Evolutionary conservation across 2,329 filamentous ascomycete species (phyloP).

Genomic region (Phialophora verrucosa): DNA sequence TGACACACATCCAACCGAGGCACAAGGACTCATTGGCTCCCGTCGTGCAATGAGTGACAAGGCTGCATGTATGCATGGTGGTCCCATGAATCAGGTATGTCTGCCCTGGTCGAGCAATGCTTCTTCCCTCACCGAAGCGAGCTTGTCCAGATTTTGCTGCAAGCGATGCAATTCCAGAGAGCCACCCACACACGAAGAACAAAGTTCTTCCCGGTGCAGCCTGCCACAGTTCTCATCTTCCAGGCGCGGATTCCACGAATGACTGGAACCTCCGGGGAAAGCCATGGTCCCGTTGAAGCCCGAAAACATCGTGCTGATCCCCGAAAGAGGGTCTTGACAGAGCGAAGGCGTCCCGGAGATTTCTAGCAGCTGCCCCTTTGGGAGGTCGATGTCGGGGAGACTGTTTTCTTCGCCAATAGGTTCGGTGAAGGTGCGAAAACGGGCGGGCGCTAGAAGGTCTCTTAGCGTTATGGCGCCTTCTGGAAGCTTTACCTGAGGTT

Average conservation of each 20-base stretch:
- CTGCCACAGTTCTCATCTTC: background rate
- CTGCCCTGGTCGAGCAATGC: background rate
- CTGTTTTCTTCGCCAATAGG: background rate
- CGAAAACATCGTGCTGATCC: constrained; percentile 6
- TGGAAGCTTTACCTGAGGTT: constrained; percentile 5
- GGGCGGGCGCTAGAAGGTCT: constrained; percentile 3
- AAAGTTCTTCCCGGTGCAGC: background rate
- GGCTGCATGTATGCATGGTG: background rate
- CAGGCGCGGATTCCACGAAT: background rate
- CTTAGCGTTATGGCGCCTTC: background rate
- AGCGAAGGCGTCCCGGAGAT: background rate
- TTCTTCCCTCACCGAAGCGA: no score
- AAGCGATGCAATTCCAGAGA: background rate
- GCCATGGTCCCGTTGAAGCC: background rate
- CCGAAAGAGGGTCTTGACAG: constrained; percentile 4
- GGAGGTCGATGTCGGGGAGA: background rate
- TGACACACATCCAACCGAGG: background rate
- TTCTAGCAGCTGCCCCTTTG: background rate
- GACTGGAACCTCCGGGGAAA: background rate
- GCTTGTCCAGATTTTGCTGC: background rate
- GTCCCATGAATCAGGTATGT: constrained; percentile 1
- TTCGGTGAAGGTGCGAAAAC: background rate
- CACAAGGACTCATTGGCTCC: background rate
- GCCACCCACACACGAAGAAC: background rate
- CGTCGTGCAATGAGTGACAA: background rate